Conservation (phyloP, 78 protist genomes). For the Cavenderia fasciculata region DNA sequence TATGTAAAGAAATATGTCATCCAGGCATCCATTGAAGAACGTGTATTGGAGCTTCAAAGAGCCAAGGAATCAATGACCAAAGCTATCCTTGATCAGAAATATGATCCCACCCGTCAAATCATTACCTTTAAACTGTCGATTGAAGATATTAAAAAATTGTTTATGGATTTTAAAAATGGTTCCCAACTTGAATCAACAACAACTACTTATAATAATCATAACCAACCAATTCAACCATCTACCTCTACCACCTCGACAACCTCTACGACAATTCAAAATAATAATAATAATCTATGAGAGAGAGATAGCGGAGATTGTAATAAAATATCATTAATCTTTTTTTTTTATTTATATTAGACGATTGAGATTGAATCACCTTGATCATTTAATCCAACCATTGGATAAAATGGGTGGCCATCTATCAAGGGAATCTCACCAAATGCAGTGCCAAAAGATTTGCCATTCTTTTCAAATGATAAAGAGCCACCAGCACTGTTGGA, state of each 20-base stretch:
- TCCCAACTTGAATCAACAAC: too few relatives aligned
- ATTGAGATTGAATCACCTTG: conserved; percentile 35
- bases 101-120: conserved; percentile 26
- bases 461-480: conserved; percentile 12
- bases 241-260: background rate
- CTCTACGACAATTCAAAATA: background rate
- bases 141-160: conserved; percentile 41
- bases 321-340: too few relatives aligned
- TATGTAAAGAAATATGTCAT: conserved; percentile 77
- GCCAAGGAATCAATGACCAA: conserved; percentile 63
- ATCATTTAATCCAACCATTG: conserved; percentile 63
- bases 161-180: too few relatives aligned
- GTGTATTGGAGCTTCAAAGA: conserved; percentile 85
- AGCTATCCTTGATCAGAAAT: conserved; percentile 25
- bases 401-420: background rate
- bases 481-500: too few relatives aligned
- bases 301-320: background rate
- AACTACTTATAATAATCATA: too few relatives aligned
- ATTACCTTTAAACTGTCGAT: conserved; percentile 3
- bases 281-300: background rate
- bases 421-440: background rate
- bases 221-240: too few relatives aligned
- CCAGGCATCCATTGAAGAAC: conserved; percentile 79
- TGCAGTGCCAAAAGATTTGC: background rate
- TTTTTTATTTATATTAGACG: too few relatives aligned